Percentiles rank a stretch among this genome's conserved stretches.
Conservation (phyloP, 352 stramenopile species). For the Pythium sukuiense region DNA sequence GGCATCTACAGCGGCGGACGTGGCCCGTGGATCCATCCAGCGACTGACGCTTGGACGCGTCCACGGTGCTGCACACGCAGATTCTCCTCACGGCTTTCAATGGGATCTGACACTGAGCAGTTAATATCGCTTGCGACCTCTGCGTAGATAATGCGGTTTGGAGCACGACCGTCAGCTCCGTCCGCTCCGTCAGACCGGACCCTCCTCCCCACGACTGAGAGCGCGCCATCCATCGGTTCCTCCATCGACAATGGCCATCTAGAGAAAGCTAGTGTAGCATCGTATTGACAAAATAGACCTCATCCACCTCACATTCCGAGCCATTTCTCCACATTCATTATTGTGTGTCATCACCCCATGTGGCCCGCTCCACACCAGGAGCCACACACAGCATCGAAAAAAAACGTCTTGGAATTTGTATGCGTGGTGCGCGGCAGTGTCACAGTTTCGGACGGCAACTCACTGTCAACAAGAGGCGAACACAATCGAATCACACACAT, state of each 20-base stretch:
- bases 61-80: neutral
- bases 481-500: constrained; percentile 15
- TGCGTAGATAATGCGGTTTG: constrained; percentile 59
- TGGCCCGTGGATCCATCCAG: constrained; percentile 1
- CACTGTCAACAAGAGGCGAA: constrained; percentile 16
- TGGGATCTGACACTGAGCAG: constrained; percentile 77
- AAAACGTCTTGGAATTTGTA: constrained; percentile 55
- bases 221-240: neutral
- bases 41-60: neutral
- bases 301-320: neutral
- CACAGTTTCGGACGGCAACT: constrained; percentile 26
- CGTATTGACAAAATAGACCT: constrained; percentile 23
- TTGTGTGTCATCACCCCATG: neutral
- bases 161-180: constrained; percentile 15
- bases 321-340: no score
- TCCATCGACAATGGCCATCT: neutral
- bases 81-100: constrained; percentile 1
- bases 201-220: neutral
- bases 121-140: constrained; percentile 61
- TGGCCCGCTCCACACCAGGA: neutral
- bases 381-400: neutral
- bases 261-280: constrained; percentile 23
- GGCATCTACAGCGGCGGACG: neutral
- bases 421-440: constrained; percentile 29
- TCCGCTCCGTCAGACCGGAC: neutral